Conservation (phyloP, 345 rosid species). For the Arabis hirsuta region DNA sequence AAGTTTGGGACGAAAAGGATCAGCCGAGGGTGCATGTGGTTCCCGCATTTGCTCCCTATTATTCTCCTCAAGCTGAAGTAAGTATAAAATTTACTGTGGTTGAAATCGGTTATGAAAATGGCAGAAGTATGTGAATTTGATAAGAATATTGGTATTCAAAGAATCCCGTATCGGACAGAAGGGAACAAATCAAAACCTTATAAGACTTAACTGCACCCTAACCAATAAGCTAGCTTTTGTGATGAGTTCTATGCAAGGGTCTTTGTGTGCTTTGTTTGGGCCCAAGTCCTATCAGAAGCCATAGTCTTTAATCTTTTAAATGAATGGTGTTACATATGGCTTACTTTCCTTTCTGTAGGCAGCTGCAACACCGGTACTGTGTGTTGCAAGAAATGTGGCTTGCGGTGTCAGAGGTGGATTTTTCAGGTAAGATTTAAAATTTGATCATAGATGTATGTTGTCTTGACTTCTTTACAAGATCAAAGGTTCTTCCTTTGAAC, state of each 20-base stretch:
- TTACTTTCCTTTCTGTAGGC: slow-evolving; percentile 59
- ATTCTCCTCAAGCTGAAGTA: slow-evolving; percentile 99
- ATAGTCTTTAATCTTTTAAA: slow-evolving; percentile 15
- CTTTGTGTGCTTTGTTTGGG: slow-evolving; percentile 27
- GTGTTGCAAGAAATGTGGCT: slow-evolving; percentile 95
- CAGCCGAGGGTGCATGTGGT: slow-evolving; percentile 97
- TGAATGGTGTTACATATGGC: slow-evolving; percentile 37
- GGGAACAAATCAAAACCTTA: slow-evolving; percentile 23
- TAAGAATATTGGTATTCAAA: slow-evolving; percentile 4
- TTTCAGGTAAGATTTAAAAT: slow-evolving; percentile 69
- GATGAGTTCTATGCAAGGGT: slow-evolving; percentile 22
- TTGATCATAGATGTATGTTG: slow-evolving; percentile 20
- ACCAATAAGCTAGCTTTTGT: slow-evolving; percentile 30
- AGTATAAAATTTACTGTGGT: slow-evolving; percentile 32
- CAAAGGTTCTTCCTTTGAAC: slow-evolving; percentile 26
- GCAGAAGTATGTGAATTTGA: slow-evolving; percentile 34
- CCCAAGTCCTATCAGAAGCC: slow-evolving; percentile 11
- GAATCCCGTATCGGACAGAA: neutral
- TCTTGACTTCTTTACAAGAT: slow-evolving; percentile 23
- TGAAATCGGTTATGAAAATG: slow-evolving; percentile 23
- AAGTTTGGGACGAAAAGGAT: slow-evolving; percentile 99
- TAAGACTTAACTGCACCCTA: neutral
- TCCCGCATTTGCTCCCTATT: slow-evolving; percentile 98
- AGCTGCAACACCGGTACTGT: slow-evolving; percentile 78
- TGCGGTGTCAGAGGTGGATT: slow-evolving; percentile 97